Conservation (phyloP, 169 alveolate genomes). For the Cryptosporidium muris region DNA sequence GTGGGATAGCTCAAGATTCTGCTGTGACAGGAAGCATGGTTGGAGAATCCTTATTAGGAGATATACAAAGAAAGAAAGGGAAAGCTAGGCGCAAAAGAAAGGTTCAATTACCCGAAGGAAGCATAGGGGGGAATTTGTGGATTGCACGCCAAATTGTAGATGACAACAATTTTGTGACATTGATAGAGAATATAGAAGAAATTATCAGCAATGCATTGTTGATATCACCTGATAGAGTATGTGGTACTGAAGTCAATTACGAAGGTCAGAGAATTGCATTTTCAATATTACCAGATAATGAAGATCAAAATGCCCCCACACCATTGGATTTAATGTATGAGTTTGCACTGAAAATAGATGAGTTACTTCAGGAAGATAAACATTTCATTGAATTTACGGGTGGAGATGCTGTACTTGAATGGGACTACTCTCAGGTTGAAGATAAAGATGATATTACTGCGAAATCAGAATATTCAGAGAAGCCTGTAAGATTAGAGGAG, state of each 20-base stretch:
- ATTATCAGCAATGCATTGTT: slow-evolving; percentile 22
- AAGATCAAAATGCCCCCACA: background rate
- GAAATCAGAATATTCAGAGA: background rate
- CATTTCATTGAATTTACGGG: slow-evolving; percentile 53
- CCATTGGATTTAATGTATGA: slow-evolving; percentile 65
- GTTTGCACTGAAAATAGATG: slow-evolving; percentile 58
- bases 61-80: slow-evolving; percentile 30
- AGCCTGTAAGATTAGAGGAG: background rate
- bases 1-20: background rate
- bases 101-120: slow-evolving; percentile 62
- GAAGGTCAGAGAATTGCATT: slow-evolving; percentile 62
- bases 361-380: slow-evolving; percentile 29
- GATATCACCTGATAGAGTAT: slow-evolving; percentile 48
- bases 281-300: slow-evolving; percentile 61
- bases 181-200: slow-evolving; percentile 40
- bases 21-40: no score
- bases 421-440: slow-evolving; percentile 35
- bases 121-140: slow-evolving; percentile 60
- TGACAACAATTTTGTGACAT: slow-evolving; percentile 52
- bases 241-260: slow-evolving; percentile 63
- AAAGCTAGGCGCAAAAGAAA: slow-evolving; percentile 53
- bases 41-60: no score
- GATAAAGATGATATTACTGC: slow-evolving; percentile 3
- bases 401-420: slow-evolving; percentile 69
- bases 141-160: slow-evolving; percentile 56